phyloP scores from a whole-genome alignment of 2,329 filamentous ascomycete species.

The Colletotrichum tamarilloi region DNA sequence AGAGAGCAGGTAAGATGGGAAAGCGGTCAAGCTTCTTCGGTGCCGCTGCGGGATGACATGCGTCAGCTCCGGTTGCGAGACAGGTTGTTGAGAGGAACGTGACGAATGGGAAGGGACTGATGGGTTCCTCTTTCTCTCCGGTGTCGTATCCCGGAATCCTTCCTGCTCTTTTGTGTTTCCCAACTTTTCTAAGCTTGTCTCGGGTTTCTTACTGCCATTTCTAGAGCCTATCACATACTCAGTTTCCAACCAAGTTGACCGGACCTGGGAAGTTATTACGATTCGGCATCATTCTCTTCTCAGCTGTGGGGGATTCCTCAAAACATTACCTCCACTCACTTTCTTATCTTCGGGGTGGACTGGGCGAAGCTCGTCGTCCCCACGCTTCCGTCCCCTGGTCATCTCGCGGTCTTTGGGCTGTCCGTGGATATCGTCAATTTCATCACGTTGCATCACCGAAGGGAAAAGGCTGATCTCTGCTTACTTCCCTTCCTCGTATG shows the following conservation, averaged over 20 bases:
- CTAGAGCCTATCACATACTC: too few relatives aligned
- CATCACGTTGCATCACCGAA: neutral
- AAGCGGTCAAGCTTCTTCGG: neutral
- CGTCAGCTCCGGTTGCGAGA: neutral
- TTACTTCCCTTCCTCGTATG: neutral
- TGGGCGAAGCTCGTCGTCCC: too few relatives aligned
- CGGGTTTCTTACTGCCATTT: too few relatives aligned
- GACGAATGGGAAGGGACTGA: neutral
- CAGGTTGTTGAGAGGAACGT: neutral
- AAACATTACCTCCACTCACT: too few relatives aligned
- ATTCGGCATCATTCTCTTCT: too few relatives aligned
- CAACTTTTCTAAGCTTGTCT: neutral
- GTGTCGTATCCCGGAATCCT: neutral
- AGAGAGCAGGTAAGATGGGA: neutral
- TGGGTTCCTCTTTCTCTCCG: neutral
- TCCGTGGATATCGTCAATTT: neutral
- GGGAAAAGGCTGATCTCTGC: neutral
- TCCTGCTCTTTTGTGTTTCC: neutral
- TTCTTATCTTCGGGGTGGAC: too few relatives aligned
- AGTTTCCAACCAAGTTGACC: too few relatives aligned
- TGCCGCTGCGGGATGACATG: neutral
- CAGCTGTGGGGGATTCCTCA: too few relatives aligned
- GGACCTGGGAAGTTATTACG: too few relatives aligned
- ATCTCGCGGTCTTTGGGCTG: neutral
- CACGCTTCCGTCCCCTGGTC: too few relatives aligned